Evolutionary conservation across 2,329 filamentous ascomycete species (phyloP), one percentile per base, ranked within the genome.

Genomic region (Pyrenophora seminiperda): DNA sequence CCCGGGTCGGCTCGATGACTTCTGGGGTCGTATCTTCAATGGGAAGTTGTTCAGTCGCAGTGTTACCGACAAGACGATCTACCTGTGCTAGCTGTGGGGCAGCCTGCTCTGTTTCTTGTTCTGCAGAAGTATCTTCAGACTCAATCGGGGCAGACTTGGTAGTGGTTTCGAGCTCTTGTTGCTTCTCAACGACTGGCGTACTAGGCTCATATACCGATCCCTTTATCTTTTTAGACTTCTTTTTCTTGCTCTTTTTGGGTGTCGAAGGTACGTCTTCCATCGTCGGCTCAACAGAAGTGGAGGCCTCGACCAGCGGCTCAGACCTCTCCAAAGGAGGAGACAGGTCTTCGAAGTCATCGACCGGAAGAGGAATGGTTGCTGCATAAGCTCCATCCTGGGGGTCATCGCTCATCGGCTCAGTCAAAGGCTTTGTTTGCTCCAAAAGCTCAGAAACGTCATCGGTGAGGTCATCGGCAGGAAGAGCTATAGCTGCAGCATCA

Each of bases 221-320:
- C 32, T 58, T 62, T 9, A 33, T 44, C 50, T 66, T 67, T 47
- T 63, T 65, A 11, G 49, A 45, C 50, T 65, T 64, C 53, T 66
- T 62, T 53, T 63, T 65, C 50, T 61, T 65, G 7, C 52, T 53
- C 41, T 64, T 65, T 51, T 65, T 62, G 10, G 55, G 42, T n/a
- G 50, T 20, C 2, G 47, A 27, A 27, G 24, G 24, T 10, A 11
- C 4, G 10, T 27, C 24, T 3, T 27, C 24, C 3, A 9, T 27
- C 9, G 7, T 27, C 13, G 24, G 24, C 24, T 27, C 24, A 9
- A 10, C 24, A 7, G 24, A 5, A 27, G 24, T 27, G 3, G 24
- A 27, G 24, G 31, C n/a, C 31, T 33, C 31, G n/a, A 15, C 31
- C 31, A 33, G 5, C 9, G 31, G 31, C 13, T 33, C 15, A 10